phyloP scores from a whole-genome alignment of 2,329 filamentous ascomycete genomes.

The Leptoxyphium fumago region DNA sequence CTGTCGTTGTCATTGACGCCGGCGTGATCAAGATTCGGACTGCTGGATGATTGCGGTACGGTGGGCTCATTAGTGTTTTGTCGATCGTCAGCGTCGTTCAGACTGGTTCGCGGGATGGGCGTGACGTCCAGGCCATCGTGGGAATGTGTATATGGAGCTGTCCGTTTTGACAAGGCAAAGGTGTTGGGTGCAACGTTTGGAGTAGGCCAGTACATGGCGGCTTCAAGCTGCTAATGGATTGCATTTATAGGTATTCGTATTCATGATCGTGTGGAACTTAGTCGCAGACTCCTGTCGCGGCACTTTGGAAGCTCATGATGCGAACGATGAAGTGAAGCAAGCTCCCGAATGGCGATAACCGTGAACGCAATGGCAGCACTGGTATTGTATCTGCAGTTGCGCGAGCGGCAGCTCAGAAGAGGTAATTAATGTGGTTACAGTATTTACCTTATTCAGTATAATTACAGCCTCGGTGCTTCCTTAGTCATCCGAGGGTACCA shows the following conservation, averaged over 20 bases:
- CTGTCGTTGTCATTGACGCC: conserved; percentile 12
- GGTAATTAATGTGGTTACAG: no score
- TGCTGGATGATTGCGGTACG: conserved; percentile 1
- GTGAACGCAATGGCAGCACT: no score
- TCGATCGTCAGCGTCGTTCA: neutral
- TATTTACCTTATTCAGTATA: no score
- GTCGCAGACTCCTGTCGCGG: no score
- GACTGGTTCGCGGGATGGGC: neutral
- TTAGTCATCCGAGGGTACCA: no score
- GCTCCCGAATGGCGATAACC: no score
- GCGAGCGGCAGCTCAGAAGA: no score
- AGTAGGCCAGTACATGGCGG: conserved; percentile 71
- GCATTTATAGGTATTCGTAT: neutral
- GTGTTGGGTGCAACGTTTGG: conserved; percentile 60
- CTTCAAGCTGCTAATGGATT: neutral
- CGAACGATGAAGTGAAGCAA: no score
- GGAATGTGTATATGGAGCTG: conserved; percentile 37
- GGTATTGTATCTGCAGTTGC: no score
- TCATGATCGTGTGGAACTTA: no score
- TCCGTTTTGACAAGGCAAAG: conserved; percentile 60
- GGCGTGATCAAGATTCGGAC: neutral
- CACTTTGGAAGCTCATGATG: no score
- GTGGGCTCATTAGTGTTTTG: neutral
- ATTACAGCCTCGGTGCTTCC: no score
- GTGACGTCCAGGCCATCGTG: conserved; percentile 38